Percentiles rank a stretch among this genome's conserved stretches.
Conservation (phyloP, 768 basidiomycete genomes). For the Tulasnella sp. region DNA sequence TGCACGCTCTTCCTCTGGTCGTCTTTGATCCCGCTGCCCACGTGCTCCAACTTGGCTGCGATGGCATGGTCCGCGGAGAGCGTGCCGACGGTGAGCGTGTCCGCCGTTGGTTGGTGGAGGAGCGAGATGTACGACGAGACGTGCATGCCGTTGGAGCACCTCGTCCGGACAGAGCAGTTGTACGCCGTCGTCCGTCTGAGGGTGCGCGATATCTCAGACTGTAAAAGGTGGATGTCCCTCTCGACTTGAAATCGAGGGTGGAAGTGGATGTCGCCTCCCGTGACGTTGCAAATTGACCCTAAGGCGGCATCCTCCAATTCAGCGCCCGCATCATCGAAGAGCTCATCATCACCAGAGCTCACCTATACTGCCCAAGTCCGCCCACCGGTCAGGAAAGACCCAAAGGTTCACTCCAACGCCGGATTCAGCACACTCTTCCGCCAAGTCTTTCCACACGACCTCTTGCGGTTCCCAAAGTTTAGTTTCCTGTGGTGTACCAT, state of each 20-base stretch:
- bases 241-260: slow-evolving; percentile 75
- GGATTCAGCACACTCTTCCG: slow-evolving; percentile 77
- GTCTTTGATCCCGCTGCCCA: slow-evolving; percentile 31
- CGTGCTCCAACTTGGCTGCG: slow-evolving; percentile 62
- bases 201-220: slow-evolving; percentile 66
- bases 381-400: slow-evolving; percentile 63
- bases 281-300: slow-evolving; percentile 57
- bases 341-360: slow-evolving; percentile 17
- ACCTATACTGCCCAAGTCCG: slow-evolving; percentile 85
- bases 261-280: slow-evolving; percentile 86
- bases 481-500: slow-evolving; percentile 80
- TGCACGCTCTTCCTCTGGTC: slow-evolving; percentile 62
- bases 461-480: slow-evolving; percentile 69
- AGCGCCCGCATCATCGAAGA: neutral
- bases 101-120: slow-evolving; percentile 3
- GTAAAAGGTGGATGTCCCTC: slow-evolving; percentile 51
- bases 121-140: slow-evolving; percentile 45
- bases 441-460: slow-evolving; percentile 67
- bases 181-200: slow-evolving; percentile 61
- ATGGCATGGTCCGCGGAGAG: slow-evolving; percentile 77
- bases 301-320: neutral
- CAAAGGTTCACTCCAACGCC: slow-evolving; percentile 89
- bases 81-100: slow-evolving; percentile 56
- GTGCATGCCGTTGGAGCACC: slow-evolving; percentile 72
- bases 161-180: slow-evolving; percentile 67